phyloP scores from a whole-genome alignment of 1,284 basidiomycete genomes.

The Cerrena zonata region DNA sequence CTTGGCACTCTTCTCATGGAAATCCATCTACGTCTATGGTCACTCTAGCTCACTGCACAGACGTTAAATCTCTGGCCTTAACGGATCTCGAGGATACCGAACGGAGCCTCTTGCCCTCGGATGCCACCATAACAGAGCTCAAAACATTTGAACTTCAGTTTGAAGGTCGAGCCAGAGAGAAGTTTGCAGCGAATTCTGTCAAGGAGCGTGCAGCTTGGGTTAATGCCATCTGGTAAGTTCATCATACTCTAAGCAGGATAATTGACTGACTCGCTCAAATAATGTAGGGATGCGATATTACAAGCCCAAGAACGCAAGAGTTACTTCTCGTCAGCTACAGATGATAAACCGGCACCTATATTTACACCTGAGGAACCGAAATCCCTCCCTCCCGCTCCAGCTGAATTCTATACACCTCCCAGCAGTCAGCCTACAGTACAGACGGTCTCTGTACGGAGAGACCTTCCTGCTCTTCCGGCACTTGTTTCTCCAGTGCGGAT shows the following conservation, averaged over 20 bases:
- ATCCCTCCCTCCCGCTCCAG: too few species aligned
- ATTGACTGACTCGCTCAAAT: background rate
- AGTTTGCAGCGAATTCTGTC: slow-evolving; percentile 56
- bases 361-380: too few species aligned
- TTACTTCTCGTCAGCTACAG: slow-evolving; percentile 8
- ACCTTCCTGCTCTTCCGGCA: slow-evolving; percentile 29
- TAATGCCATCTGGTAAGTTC: slow-evolving; percentile 60
- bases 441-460: slow-evolving; percentile 16
- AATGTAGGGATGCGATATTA: slow-evolving; percentile 54
- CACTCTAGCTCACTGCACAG: slow-evolving; percentile 46
- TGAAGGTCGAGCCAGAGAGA: slow-evolving; percentile 44
- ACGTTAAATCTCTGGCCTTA: slow-evolving; percentile 52
- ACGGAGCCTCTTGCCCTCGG: slow-evolving; percentile 33
- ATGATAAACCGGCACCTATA: too few species aligned
- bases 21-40: slow-evolving; percentile 44
- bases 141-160: slow-evolving; percentile 63
- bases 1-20: slow-evolving; percentile 39
- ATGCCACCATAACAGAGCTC: slow-evolving; percentile 32
- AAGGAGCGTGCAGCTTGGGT: slow-evolving; percentile 66
- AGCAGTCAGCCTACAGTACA: background rate
- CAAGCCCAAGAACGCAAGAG: slow-evolving; percentile 30
- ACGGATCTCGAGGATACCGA: slow-evolving; percentile 41
- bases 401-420: too few species aligned
- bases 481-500: slow-evolving; percentile 13
- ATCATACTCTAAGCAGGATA: background rate